Evolutionary conservation across 495 filamentous ascomycete species (phyloP).

Genomic region (Tuber calosporum): DNA sequence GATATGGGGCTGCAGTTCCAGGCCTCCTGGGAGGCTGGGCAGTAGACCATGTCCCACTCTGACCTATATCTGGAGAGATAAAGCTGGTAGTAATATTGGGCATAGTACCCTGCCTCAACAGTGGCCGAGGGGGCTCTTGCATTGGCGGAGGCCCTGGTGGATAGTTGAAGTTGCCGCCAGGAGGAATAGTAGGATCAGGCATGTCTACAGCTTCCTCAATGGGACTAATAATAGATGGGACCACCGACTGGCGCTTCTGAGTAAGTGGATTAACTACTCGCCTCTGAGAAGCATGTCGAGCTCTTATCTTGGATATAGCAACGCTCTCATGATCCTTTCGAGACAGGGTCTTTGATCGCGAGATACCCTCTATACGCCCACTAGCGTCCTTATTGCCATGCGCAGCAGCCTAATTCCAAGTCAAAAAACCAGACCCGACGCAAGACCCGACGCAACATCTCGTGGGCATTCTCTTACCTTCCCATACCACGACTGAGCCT

Average conservation of each 20-base stretch:
- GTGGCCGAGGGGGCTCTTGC: slow-evolving; percentile 47
- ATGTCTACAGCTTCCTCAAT: slow-evolving; percentile 53
- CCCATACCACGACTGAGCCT: slow-evolving; percentile 84
- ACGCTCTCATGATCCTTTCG: slow-evolving; percentile 88
- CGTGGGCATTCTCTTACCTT: slow-evolving; percentile 44
- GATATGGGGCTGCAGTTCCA: slow-evolving; percentile 35
- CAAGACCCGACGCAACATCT: background rate
- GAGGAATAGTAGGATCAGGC: slow-evolving; percentile 56
- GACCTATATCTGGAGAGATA: slow-evolving; percentile 34
- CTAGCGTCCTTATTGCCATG: slow-evolving; percentile 89
- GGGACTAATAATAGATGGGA: slow-evolving; percentile 31
- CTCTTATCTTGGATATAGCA: slow-evolving; percentile 83
- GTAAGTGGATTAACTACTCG: slow-evolving; percentile 51
- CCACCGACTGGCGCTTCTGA: slow-evolving; percentile 37
- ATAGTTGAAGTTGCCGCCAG: slow-evolving; percentile 45
- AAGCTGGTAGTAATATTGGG: slow-evolving; percentile 50
- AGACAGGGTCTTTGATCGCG: slow-evolving; percentile 75
- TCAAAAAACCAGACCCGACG: slow-evolving; percentile 20
- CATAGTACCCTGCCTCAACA: slow-evolving; percentile 51
- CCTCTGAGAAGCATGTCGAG: slow-evolving; percentile 79
- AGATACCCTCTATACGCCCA: slow-evolving; percentile 73
- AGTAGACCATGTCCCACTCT: slow-evolving; percentile 21
- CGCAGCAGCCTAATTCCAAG: slow-evolving; percentile 54
- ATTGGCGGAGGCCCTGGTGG: slow-evolving; percentile 44
- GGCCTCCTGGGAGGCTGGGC: slow-evolving; percentile 29